These are phyloP conservation scores for Talaromyces sp. DNA, from an alignment of 2,329 filamentous ascomycete species.

Conservation along the genomic window DNA sequence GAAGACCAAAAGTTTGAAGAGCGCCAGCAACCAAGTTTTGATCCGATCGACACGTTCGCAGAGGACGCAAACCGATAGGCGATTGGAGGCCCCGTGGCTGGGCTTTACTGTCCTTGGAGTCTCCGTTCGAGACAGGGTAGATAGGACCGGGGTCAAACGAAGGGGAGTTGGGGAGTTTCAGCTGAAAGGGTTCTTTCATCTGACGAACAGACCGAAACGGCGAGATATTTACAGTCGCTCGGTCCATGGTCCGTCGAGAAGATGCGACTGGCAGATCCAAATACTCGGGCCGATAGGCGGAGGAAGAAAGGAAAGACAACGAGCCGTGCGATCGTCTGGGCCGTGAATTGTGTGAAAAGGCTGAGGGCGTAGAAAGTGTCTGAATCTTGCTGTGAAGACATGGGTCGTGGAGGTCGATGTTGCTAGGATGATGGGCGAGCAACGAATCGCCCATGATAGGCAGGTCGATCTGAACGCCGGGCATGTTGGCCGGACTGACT, in stretches of 20 bases:
- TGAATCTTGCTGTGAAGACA: slow-evolving; percentile 3
- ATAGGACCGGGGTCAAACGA: slow-evolving; percentile 20
- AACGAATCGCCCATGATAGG: slow-evolving; percentile 16
- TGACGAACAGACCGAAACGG: slow-evolving; percentile 34
- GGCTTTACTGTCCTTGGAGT: slow-evolving; percentile 12
- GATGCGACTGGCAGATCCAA: slow-evolving; percentile 23
- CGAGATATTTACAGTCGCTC: slow-evolving; percentile 23
- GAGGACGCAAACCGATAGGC: slow-evolving; percentile 18
- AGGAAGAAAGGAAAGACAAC: slow-evolving; percentile 30
- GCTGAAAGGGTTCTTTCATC: slow-evolving; percentile 36
- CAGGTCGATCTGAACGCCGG: slow-evolving; percentile 23
- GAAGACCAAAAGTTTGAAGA: slow-evolving; percentile 28
- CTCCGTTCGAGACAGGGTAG: slow-evolving; percentile 4
- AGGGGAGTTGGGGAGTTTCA: slow-evolving; percentile 30
- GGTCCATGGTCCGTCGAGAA: slow-evolving; percentile 21
- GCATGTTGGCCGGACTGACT: slow-evolving; percentile 21
- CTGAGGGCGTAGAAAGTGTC: slow-evolving; percentile 19
- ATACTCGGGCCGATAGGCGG: slow-evolving; percentile 23
- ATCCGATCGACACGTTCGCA: slow-evolving; percentile 32
- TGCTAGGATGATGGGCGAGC: slow-evolving; percentile 5
- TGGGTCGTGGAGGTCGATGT: slow-evolving; percentile 7
- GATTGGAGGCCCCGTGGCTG: slow-evolving; percentile 15
- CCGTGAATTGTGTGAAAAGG: slow-evolving; percentile 22
- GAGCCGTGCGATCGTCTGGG: slow-evolving; percentile 28
- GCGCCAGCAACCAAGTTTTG: slow-evolving; percentile 27